These are phyloP conservation scores for Pythium chondricola DNA, from an alignment of 352 stramenopile genomes.

Conservation along the genomic window DNA sequence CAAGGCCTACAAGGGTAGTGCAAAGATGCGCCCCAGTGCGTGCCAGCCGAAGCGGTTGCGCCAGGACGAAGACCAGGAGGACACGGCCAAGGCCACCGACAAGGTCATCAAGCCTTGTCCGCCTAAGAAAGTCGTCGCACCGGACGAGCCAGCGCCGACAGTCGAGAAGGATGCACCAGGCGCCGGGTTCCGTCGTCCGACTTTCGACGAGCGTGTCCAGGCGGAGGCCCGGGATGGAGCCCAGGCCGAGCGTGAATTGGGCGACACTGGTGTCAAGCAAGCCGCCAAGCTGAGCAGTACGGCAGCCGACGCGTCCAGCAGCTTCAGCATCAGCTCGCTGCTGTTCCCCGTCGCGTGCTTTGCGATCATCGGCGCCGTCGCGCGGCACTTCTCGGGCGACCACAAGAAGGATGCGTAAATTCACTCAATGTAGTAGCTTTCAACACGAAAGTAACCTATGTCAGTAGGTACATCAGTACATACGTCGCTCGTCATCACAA, in stretches of 20 bases:
- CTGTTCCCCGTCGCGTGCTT: slow-evolving; percentile 50
- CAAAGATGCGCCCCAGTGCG: slow-evolving; percentile 27
- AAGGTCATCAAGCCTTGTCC: slow-evolving; percentile 60
- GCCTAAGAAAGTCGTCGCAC: slow-evolving; percentile 49
- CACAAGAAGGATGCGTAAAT: slow-evolving; percentile 72
- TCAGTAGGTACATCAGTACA: background rate
- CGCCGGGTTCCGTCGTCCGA: slow-evolving; percentile 40
- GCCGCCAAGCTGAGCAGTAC: no score
- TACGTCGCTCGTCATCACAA: slow-evolving; percentile 2
- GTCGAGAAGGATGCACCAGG: slow-evolving; percentile 55
- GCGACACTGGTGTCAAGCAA: no score
- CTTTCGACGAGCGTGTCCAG: background rate
- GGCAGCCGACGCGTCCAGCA: slow-evolving; percentile 1
- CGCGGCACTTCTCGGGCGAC: slow-evolving; percentile 48
- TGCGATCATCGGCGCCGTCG: slow-evolving; percentile 39
- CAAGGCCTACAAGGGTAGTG: slow-evolving; percentile 51
- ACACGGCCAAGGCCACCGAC: slow-evolving; percentile 28
- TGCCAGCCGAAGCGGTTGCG: slow-evolving; percentile 64
- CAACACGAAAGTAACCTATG: no score
- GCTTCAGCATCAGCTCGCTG: slow-evolving; percentile 26
- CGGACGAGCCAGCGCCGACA: slow-evolving; percentile 19
- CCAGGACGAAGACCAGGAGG: slow-evolving; percentile 22
- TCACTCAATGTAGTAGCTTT: no score
- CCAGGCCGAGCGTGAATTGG: no score
- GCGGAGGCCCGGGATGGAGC: slow-evolving; percentile 9